Base-by-base conservation (phyloP, 257 asterid species). In the Catharanthus roseus region DNA sequence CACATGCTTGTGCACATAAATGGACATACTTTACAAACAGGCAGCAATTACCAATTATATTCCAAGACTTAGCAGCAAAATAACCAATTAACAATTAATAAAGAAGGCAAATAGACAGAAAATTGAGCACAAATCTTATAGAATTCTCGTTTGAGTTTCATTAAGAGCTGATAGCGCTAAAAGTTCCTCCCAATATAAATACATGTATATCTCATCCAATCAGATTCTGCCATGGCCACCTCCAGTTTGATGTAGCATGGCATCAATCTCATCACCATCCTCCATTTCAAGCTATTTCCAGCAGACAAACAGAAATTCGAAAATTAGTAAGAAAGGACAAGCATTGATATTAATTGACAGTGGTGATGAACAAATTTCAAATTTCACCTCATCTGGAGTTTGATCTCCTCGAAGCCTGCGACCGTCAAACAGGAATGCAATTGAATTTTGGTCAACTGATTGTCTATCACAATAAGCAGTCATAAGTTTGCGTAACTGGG, bases 401-500 rank as follows among this genome's bases (percentile, higher is more conserved):
- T 87, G 88, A 80, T 85, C 90, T 18, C 71, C 82, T 1, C 87
- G 79, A 24, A 87, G 84, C 28, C 89, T 85, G 42, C 93, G 85
- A 47, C 18, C 97, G 68, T 88, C 91, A 71, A 85, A 88, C 39
- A 86, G 72, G 79, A 90, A 90, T 0, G 87, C 90, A 49, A 85
- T 81, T 2, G 90, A 82, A n/a, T 50, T 84, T 71, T 84, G 21
- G 49, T 86, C 93, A 60, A 85, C 84, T 0, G 91, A 85, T 39
- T 80, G 91, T 1, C 89, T 79, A 47, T 90, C 90, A 34, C 93
- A 90, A 31, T 90, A 88, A 29, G 96, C 90, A 67, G 75, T 84
- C 97, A 90, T 90, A 39, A 90, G 90, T 68, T 85, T 90, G 84
- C 84, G 83, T 69, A 90, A 81, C 33, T 84, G 93, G 0, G 91